phyloP scores from a whole-genome alignment of 2,329 filamentous ascomycete genomes.

The Xylaria sp. region DNA sequence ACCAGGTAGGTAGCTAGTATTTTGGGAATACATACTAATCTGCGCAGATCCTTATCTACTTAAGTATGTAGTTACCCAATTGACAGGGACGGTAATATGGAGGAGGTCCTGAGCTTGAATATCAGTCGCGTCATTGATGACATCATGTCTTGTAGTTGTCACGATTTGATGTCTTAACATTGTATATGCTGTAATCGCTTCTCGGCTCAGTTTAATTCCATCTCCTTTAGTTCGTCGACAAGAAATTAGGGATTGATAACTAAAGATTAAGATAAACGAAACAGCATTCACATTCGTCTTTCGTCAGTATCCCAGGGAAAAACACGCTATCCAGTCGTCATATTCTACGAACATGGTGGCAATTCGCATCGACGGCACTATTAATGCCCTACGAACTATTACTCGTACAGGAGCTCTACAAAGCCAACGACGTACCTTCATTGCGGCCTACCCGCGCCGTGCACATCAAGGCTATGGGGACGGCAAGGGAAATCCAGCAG shows the following conservation, averaged over 20 bases:
- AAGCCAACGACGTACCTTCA: conserved; percentile 43
- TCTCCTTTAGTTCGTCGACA: background rate
- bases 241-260: no score
- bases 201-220: background rate
- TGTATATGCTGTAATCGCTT: conserved; percentile 10
- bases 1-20: background rate
- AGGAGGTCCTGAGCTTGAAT: background rate
- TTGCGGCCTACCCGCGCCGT: conserved; percentile 38
- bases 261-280: no score
- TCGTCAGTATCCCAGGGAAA: background rate
- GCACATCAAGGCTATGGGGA: conserved; percentile 55
- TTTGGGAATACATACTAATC: background rate
- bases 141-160: conserved; percentile 29
- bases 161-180: conserved; percentile 10
- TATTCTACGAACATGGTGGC: conserved; percentile 44
- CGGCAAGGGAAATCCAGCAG: conserved; percentile 52
- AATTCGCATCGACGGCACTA: conserved; percentile 45
- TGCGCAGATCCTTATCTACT: background rate
- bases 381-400: conserved; percentile 42
- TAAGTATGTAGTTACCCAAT: background rate
- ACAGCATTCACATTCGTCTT: background rate
- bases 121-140: conserved; percentile 35
- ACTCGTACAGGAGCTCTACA: conserved; percentile 40
- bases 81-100: background rate
- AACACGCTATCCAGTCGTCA: background rate